These are phyloP conservation scores for Apostasia ramifera DNA, from an alignment of 106 monocot genomes.

Conservation along the genomic window DNA sequence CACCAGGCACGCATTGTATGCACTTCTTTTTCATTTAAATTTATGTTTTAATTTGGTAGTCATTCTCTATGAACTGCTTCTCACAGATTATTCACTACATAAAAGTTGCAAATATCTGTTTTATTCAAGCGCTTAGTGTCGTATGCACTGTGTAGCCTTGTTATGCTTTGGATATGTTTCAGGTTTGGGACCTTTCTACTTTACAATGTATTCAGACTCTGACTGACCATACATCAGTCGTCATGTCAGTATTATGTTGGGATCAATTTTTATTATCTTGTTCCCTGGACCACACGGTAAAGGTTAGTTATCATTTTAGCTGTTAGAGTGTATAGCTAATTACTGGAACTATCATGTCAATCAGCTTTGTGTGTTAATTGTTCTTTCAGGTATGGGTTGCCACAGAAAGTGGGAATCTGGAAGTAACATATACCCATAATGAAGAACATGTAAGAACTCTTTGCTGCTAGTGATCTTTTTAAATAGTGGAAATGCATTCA, in stretches of 20 bases:
- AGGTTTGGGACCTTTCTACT: slow-evolving; percentile 89
- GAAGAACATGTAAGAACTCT: slow-evolving; percentile 68
- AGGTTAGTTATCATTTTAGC: slow-evolving; percentile 19
- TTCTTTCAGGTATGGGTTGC: slow-evolving; percentile 80
- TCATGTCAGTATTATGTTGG: slow-evolving; percentile 92
- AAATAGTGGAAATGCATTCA: neutral
- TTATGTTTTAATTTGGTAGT: too few species aligned
- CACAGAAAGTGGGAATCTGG: slow-evolving; percentile 67
- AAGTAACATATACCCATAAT: slow-evolving; percentile 81
- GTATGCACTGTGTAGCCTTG: neutral
- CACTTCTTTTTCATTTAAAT: too few species aligned
- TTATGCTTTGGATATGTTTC: slow-evolving; percentile 1
- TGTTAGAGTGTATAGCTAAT: neutral
- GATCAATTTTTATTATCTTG: slow-evolving; percentile 88
- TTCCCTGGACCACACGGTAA: slow-evolving; percentile 72
- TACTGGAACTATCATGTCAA: slow-evolving; percentile 1
- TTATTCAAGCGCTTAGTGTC: neutral
- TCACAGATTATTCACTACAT: too few species aligned
- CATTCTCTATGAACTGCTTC: too few species aligned
- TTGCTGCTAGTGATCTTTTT: neutral
- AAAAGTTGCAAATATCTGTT: neutral
- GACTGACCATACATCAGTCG: slow-evolving; percentile 69
- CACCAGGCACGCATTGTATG: too few species aligned
- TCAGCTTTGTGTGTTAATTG: slow-evolving; percentile 2
- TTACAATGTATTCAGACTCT: slow-evolving; percentile 89